Evolutionary conservation across 371 early-diverging fungal genomes (phyloP).

Genomic region (Mucor circinelloides): DNA sequence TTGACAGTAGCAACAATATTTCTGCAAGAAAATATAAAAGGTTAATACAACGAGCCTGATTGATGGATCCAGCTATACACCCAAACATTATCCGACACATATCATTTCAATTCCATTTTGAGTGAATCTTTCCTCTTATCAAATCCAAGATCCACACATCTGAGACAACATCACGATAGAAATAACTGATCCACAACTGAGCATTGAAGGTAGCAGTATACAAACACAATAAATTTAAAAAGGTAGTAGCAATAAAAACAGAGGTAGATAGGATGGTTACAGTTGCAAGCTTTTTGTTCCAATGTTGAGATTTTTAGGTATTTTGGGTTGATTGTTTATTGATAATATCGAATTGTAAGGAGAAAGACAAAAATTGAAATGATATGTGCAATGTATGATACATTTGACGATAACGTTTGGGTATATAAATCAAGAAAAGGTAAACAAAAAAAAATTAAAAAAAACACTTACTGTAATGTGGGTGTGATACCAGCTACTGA

Average conservation of each 20-base stretch:
- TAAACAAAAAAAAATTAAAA: conserved; percentile 3
- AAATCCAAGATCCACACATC: background rate
- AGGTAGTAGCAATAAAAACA: background rate
- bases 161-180: background rate
- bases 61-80: background rate
- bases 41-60: background rate
- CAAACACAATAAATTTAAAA: conserved; percentile 11
- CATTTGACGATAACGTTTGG: background rate
- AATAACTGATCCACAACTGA: background rate
- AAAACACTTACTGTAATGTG: conserved; percentile 79
- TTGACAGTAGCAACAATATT: conserved; percentile 99
- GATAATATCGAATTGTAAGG: background rate
- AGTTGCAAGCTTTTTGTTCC: background rate
- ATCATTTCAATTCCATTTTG: background rate
- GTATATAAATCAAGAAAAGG: background rate
- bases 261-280: background rate
- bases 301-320: background rate
- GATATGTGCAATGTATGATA: background rate
- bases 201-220: background rate
- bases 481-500: conserved; percentile 79
- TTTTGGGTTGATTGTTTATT: conserved; percentile 1
- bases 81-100: background rate
- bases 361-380: conserved; percentile 5
- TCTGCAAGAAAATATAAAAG: conserved; percentile 40
- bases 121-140: background rate